Conservation (phyloP, 1,139 yeast genomes). For the Geotrichum armillariae region DNA sequence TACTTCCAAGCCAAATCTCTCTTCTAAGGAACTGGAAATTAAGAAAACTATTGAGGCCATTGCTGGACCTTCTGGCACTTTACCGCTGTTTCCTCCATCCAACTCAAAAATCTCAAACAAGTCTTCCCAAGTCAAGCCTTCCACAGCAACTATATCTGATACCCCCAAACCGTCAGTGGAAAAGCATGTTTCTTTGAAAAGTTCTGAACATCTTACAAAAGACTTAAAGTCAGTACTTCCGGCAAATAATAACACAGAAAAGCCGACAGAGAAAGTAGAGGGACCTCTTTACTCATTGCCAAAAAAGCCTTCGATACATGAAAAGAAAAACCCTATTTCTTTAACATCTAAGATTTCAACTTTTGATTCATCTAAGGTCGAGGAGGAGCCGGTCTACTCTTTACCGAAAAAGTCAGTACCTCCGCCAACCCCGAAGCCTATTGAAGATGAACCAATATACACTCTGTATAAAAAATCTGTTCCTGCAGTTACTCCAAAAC, state of each 20-base stretch:
- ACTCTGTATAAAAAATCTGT: slow-evolving; percentile 6
- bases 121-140: not conserved
- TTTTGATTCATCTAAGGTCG: not conserved
- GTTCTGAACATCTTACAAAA: not conserved
- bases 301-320: not conserved
- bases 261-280: not conserved
- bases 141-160: not conserved
- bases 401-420: slow-evolving; percentile 6
- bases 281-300: not conserved
- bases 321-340: not conserved
- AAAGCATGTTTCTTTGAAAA: not conserved
- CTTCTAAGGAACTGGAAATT: slow-evolving; percentile 28
- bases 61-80: slow-evolving; percentile 28
- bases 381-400: slow-evolving; percentile 4
- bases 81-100: slow-evolving; percentile 18
- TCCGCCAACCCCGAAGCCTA: not conserved
- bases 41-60: slow-evolving; percentile 27
- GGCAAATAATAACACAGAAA: too few relatives aligned
- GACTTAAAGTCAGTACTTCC: not conserved
- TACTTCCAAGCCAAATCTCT: slow-evolving; percentile 8
- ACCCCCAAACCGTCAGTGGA: not conserved
- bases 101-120: not conserved
- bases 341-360: not conserved
- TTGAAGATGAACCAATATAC: slow-evolving; percentile 2
- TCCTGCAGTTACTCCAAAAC: not conserved